Percentiles rank a stretch among this genome's conserved stretches.
Conservation (phyloP, 2,329 filamentous ascomycete species). For the Dactylellina drechsleri region DNA sequence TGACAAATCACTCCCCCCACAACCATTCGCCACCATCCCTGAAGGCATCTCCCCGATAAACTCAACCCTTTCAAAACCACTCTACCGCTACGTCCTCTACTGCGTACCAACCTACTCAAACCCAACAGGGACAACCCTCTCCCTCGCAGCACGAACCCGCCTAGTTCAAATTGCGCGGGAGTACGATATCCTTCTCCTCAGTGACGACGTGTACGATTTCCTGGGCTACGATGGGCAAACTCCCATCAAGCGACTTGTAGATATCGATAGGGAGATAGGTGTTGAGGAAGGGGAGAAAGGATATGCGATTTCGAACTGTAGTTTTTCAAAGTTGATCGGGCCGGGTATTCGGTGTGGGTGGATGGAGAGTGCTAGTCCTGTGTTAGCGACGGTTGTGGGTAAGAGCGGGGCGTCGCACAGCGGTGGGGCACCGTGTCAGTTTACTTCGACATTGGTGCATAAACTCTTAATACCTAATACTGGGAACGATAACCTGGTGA, state of each 20-base stretch:
- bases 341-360: conserved; percentile 89
- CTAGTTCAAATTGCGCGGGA: conserved; percentile 81
- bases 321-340: conserved; percentile 86
- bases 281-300: conserved; percentile 63
- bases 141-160: conserved; percentile 71
- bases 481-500: conserved; percentile 54
- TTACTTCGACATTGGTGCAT: conserved; percentile 67
- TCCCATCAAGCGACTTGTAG: conserved; percentile 31
- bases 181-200: conserved; percentile 82
- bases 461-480: conserved; percentile 64
- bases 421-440: conserved; percentile 70
- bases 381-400: conserved; percentile 68
- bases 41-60: conserved; percentile 25
- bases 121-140: conserved; percentile 85
- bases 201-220: conserved; percentile 94
- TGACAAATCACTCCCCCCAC: conserved; percentile 61
- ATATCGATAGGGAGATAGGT: conserved; percentile 49
- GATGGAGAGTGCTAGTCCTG: conserved; percentile 75
- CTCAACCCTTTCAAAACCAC: conserved; percentile 58
- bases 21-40: conserved; percentile 20
- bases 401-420: conserved; percentile 66
- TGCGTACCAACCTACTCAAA: conserved; percentile 89
- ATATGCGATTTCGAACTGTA: conserved; percentile 84
- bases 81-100: conserved; percentile 89
- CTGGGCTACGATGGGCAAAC: conserved; percentile 63